Base-by-base conservation (phyloP, 2,329 filamentous ascomycete species). In the Colletotrichum tropicicola region DNA sequence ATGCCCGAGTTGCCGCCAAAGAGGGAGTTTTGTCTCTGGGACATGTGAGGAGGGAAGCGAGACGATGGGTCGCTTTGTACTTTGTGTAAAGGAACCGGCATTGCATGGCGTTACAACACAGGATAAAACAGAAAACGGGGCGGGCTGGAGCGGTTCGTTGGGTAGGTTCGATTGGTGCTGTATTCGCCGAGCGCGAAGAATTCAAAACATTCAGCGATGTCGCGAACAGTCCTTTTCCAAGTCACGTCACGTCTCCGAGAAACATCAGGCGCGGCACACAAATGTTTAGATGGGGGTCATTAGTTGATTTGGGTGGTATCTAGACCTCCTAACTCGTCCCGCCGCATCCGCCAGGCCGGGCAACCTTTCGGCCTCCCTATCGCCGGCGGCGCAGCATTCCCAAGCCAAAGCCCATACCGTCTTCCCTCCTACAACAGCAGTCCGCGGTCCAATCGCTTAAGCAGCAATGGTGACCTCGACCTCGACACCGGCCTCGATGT, bases 401-500 rank as follows among this genome's bases (percentile, higher is more conserved):
- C 57, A 56, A 56, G 49, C 44, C 49, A 51, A 39, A 56, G 57
- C 57, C 62, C 57, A 56, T 61, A 56, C 62, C 35, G 44, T 56
- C 13, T 35, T 56, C 57, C 62, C 49, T 61, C 13, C 15, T 41
- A 44, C 49, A 65, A 61, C 56, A 53, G 47, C 28, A 39, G 44
- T 44, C 21, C 17, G 25, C 10, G 19, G 1, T 17, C 35, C 45
- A 48, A 59, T 48, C 71, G 68, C 72, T 85, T 92, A 93, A 80
- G 92, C 92, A 79, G 92, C 92, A 79, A 96, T 96, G 80, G 92
- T 96, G 75, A 96, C 92, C 88, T 96, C 92, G 74, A 96, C 92
- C 88, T 96, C 92, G 78, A 96, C 92, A 86, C 92, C 92, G 72
- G 92, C 92, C 87, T 96, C 92, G 81, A 96, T 96, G 87, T 96